Base-by-base conservation (phyloP, 2,329 filamentous ascomycete genomes). In the Emmonsia crescens region DNA sequence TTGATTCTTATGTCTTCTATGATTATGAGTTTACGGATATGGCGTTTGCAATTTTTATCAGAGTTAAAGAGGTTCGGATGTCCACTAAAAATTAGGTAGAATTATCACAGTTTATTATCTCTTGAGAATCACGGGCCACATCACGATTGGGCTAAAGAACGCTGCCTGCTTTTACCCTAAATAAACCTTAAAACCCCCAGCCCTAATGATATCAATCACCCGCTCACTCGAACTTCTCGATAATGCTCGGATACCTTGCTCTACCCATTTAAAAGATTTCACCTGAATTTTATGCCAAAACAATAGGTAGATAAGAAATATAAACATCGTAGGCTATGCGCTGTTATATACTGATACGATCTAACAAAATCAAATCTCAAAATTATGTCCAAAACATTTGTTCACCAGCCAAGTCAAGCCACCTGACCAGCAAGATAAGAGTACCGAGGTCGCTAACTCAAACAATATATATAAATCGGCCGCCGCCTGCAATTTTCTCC, bases 401-500 rank as follows among this genome's bases (percentile, higher is more conserved):
- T 29, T 12, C 48, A 51, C 21, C 5, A 2, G 21, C 16, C 8
- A 5, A 46, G 9, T 21, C 42, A n/a, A 31, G 29, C 27, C 29
- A 52, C 49, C 16, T 27, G 19, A 29, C 48, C 6, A 27, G 24
- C 12, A 24, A 24, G 9, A n/a, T 33, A 14, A 14, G 38, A 29
- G 19, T 14, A 60, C 1, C 1, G 33, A 33, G 0, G 19, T 33
- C 10, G 16, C 1, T 10, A 33, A 6, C 19, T 51, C 60, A 66
- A 46, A 65, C 58, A 40, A 66, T 66, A 49, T 65, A 65, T 42
- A 63, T 61, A 56, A 66, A 65, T 44, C 55, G 54, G 33, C 42
- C 59, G 8, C 46, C 59, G 21, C 36, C 14, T 8, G 10, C 24
- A 9, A 24, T 42, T 29, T 63, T 64, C 46, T 64, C 62, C 38